These are phyloP conservation scores for Lasiosphaeriaceae sp. DNA, from an alignment of 495 filamentous ascomycete species.

Conservation along the genomic window DNA sequence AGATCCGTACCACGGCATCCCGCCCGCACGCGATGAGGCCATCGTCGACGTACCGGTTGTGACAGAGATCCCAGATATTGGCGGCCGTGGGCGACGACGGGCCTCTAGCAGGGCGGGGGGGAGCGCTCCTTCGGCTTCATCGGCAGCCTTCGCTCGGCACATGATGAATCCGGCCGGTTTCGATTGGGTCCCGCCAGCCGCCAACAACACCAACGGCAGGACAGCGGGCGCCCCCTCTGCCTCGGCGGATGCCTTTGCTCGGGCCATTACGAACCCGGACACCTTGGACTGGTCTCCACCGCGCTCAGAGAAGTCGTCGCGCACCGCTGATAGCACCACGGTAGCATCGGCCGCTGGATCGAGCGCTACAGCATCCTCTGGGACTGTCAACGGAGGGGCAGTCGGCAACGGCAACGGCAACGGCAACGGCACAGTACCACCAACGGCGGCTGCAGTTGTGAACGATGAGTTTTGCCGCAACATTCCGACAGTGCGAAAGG, in stretches of 20 bases:
- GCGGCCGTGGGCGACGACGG: background rate
- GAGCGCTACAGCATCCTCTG: conserved; percentile 52
- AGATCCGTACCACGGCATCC: conserved; percentile 68
- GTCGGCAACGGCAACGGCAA: background rate
- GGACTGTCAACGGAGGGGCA: conserved; percentile 50
- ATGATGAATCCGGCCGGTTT: conserved; percentile 17
- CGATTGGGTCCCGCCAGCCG: conserved; percentile 22
- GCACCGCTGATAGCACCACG: conserved; percentile 47
- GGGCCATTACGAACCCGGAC: conserved; percentile 12
- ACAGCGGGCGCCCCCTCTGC: background rate
- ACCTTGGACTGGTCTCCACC: conserved; percentile 25
- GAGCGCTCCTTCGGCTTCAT: background rate
- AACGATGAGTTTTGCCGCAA: conserved; percentile 32
- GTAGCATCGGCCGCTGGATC: conserved; percentile 19
- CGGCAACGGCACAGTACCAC: background rate
- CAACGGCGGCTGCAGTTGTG: too few species aligned
- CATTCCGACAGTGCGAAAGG: conserved; percentile 47
- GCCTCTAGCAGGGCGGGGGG: background rate
- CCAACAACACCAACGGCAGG: background rate
- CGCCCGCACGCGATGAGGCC: conserved; percentile 59
- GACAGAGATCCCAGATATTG: background rate
- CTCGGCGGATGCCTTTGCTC: background rate
- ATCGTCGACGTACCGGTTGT: conserved; percentile 10
- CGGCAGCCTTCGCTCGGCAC: background rate
- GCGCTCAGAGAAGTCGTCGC: conserved; percentile 42